phyloP scores from a whole-genome alignment of 2,329 filamentous ascomycete genomes.

The Fusarium sp. region DNA sequence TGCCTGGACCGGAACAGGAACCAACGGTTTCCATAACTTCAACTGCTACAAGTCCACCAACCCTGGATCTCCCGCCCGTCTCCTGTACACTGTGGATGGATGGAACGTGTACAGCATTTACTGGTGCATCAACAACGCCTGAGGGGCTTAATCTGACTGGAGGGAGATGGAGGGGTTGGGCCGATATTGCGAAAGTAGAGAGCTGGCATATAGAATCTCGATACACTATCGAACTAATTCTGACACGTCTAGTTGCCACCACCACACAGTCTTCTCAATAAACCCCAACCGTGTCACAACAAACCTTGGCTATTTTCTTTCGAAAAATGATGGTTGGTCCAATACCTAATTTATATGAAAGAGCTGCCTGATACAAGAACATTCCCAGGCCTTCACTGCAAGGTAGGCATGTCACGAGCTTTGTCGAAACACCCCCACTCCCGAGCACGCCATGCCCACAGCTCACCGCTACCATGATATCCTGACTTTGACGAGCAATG shows the following conservation, averaged over 20 bases:
- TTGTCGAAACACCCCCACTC: neutral
- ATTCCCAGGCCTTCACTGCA: neutral
- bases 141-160: neutral
- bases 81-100: neutral
- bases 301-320: no score
- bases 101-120: neutral
- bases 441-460: neutral
- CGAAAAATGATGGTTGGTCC: no score
- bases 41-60: neutral
- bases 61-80: neutral
- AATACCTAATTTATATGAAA: no score
- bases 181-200: neutral
- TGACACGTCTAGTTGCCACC: no score
- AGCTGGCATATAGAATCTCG: neutral
- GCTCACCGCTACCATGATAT: neutral
- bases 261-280: no score
- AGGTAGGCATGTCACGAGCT: neutral
- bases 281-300: no score
- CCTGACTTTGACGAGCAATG: neutral
- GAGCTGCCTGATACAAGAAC: neutral
- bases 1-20: neutral
- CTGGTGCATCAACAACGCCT: neutral
- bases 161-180: neutral
- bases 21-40: neutral
- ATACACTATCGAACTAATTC: neutral